Base-by-base conservation (phyloP, 768 basidiomycete genomes). In the Exsudoporus frostii region DNA sequence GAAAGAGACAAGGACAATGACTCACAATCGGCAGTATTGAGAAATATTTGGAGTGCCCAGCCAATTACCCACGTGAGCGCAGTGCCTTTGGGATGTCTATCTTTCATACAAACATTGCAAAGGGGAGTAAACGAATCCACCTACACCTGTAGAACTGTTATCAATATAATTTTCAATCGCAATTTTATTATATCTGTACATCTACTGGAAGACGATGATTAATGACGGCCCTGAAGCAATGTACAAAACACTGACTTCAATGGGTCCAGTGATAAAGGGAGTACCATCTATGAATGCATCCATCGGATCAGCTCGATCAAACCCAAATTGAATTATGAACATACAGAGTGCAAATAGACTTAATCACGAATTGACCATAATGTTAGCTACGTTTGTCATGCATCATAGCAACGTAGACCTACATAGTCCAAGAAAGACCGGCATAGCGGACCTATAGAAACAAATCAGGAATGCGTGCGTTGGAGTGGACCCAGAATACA, bases 61-160 rank as follows among this genome's bases (percentile, higher is more conserved):
- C 0, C n/a, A 10, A 6, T 0, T 7, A 8, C 30, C 52, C n/a
- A 32, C 11, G 10, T 0, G 4, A 45, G 0, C n/a, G 2, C 15
- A 25, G 43, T 32, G 11, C 38, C 52, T 58, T 58, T 10, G 1
- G 4, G 29, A 29, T 10, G 10, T 29, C 29, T 9, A 45, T 14
- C n/a, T 14, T 2, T 17, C 32, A 7, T 14, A 14, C 32, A 13
- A 13, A 4, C 13, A 32, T 4, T 13, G 11, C 5, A 5, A 13
- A 5, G 5, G 32, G 32, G 4, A 13, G 13, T 13, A 32, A 32
- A 32, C 13, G 1, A 32, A 32, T 20, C 5, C 7, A 1, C 47
- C 40, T 37, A 58, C 56, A 57, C 8, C 56, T 57, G 10, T 24
- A 2, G 1, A 14, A 39, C 7, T 5, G 11, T 45, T 7, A 22